A percentile compares a stretch with the other conserved stretches of the same genome.
Evolutionary conservation across 2,329 filamentous ascomycete genomes (phyloP).

Genomic region (Penicillium sp.): DNA sequence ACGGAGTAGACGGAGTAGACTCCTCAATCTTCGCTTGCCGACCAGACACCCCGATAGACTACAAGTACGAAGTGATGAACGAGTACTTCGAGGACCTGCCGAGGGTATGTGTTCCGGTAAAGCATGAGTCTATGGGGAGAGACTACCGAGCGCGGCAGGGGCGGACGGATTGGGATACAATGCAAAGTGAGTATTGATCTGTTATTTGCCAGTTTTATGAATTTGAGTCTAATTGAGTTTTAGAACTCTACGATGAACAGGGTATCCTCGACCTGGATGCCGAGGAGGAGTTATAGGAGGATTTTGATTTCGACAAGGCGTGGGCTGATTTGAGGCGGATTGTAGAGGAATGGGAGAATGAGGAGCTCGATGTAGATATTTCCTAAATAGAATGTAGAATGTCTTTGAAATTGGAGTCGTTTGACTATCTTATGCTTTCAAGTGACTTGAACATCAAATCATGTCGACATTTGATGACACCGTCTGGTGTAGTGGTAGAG

Average conservation of each 20-base stretch:
- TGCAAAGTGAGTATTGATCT: no score
- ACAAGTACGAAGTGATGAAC: no score
- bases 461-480: not conserved
- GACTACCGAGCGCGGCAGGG: no score
- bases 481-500: not conserved
- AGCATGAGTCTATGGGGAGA: conserved; percentile 1
- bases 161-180: no score
- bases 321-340: not conserved
- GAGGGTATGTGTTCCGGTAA: conserved; percentile 14
- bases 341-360: conserved; percentile 1
- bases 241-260: no score
- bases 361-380: not conserved
- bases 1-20: not conserved
- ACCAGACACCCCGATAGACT: no score
- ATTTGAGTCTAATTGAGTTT: not conserved
- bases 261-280: no score
- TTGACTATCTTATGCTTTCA: not conserved
- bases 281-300: no score
- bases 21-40: no score
- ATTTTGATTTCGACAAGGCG: not conserved
- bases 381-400: not conserved
- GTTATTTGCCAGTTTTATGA: no score
- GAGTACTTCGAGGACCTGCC: conserved; percentile 7
- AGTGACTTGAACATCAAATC: not conserved
- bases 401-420: not conserved